A percentile compares a stretch with the other conserved stretches of the same genome.
Evolutionary conservation across 192 early-diverging fungal genomes (phyloP).

Genomic region (Coemansia sp.): DNA sequence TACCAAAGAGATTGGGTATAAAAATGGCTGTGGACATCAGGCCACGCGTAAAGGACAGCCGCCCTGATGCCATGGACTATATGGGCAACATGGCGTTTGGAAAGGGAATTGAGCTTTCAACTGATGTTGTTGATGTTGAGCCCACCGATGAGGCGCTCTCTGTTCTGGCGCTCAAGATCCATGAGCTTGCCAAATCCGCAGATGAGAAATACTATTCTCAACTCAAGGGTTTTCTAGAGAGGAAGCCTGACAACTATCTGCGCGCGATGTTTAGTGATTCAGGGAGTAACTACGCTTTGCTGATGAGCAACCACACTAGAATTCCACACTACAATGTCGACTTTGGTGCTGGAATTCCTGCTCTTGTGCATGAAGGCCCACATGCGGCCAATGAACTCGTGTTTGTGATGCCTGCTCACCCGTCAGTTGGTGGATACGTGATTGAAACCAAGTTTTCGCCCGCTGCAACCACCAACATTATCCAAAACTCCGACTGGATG

Average conservation of each 20-base stretch:
- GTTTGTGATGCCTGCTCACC: neutral
- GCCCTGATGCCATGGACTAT: neutral
- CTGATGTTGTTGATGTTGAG: neutral
- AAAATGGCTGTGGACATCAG: neutral
- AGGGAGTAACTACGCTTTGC: neutral
- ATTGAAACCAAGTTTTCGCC: neutral
- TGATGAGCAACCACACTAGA: slow-evolving; percentile 23
- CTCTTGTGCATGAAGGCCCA: neutral
- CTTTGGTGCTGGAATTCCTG: slow-evolving; percentile 25
- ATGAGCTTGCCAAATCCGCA: neutral
- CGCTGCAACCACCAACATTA: neutral
- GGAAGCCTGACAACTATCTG: neutral
- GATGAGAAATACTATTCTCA: neutral
- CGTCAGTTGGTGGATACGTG: neutral
- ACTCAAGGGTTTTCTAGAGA: neutral
- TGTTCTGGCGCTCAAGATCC: neutral
- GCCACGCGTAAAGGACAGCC: neutral
- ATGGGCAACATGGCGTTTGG: neutral
- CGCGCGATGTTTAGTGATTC: neutral
- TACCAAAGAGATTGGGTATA: neutral
- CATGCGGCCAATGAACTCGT: neutral
- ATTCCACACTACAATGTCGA: slow-evolving; percentile 18
- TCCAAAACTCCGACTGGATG: slow-evolving; percentile 5
- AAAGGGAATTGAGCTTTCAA: neutral
- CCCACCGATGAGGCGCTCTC: neutral